phyloP scores from a whole-genome alignment of 805 yeast species.

The Ogataea ramenticola region DNA sequence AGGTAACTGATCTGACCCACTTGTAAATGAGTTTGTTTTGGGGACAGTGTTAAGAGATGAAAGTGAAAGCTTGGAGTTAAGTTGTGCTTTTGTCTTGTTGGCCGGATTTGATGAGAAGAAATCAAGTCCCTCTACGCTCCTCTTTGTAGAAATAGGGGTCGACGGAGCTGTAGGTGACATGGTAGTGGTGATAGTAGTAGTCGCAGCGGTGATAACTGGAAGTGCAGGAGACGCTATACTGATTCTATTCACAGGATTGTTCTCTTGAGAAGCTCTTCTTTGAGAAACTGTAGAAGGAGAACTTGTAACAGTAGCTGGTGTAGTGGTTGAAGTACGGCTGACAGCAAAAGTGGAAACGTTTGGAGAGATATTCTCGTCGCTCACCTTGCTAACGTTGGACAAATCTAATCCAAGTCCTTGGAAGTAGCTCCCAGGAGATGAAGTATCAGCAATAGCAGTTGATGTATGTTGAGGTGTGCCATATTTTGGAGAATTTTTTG shows the following conservation, averaged over 20 bases:
- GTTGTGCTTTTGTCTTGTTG: not conserved
- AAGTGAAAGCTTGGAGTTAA: not conserved
- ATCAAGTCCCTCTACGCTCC: slow-evolving; percentile 9
- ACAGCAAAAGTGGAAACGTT: not conserved
- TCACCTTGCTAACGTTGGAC: no score
- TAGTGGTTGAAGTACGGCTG: slow-evolving; percentile 2
- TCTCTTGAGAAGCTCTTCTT: slow-evolving; percentile 10
- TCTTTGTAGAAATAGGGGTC: slow-evolving; percentile 10
- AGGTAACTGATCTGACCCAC: not conserved
- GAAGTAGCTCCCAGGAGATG: not conserved
- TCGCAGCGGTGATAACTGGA: slow-evolving; percentile 29
- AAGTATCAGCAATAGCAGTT: not conserved
- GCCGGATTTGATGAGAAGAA: slow-evolving; percentile 1
- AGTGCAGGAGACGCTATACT: slow-evolving; percentile 26
- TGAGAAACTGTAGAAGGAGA: slow-evolving; percentile 5
- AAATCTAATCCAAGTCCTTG: not conserved
- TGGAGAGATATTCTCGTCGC: slow-evolving; percentile 1
- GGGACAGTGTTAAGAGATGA: not conserved
- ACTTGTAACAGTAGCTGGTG: slow-evolving; percentile 4
- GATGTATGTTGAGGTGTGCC: not conserved
- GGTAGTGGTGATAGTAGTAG: slow-evolving; percentile 23
- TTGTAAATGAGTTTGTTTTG: not conserved
- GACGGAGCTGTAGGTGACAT: slow-evolving; percentile 14
- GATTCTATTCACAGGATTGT: slow-evolving; percentile 22
- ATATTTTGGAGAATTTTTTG: not conserved